These are phyloP conservation scores for Candida labiduridarum DNA, from an alignment of 1,139 yeast genomes.

Conservation along the genomic window DNA sequence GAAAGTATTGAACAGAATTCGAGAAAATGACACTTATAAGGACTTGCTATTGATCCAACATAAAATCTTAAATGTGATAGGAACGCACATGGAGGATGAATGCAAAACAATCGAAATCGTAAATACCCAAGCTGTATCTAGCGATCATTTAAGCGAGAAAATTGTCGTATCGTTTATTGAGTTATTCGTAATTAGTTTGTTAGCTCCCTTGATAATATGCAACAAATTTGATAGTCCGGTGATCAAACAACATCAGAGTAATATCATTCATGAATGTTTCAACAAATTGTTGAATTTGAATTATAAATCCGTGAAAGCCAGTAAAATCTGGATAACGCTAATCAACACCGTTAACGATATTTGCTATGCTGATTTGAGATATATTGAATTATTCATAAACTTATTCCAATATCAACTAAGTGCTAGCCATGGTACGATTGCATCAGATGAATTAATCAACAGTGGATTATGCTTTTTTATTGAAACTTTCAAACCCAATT, in stretches of 20 bases:
- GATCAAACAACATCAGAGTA: slow-evolving; percentile 2
- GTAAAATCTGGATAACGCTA: slow-evolving; percentile 28
- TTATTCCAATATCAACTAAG: slow-evolving; percentile 23
- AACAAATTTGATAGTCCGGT: slow-evolving; percentile 6
- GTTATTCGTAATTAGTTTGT: slow-evolving; percentile 21
- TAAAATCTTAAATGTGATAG: slow-evolving; percentile 11
- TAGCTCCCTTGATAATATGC: slow-evolving; percentile 17
- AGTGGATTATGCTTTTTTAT: slow-evolving; percentile 28
- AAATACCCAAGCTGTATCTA: slow-evolving; percentile 4
- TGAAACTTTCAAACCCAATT: slow-evolving; percentile 23
- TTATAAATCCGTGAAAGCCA: slow-evolving; percentile 6
- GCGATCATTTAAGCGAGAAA: slow-evolving; percentile 17
- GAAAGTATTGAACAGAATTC: slow-evolving; percentile 9
- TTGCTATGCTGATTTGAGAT: slow-evolving; percentile 30
- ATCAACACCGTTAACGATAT: slow-evolving; percentile 33
- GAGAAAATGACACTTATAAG: slow-evolving; percentile 10
- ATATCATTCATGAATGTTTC: slow-evolving; percentile 7
- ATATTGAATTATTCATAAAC: slow-evolving; percentile 21
- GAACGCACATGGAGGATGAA: slow-evolving; percentile 20
- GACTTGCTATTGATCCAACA: slow-evolving; percentile 11
- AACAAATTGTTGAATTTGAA: slow-evolving; percentile 9
- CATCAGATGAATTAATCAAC: slow-evolving; percentile 23
- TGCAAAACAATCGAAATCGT: slow-evolving; percentile 18
- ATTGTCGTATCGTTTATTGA: slow-evolving; percentile 20
- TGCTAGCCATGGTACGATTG: slow-evolving; percentile 10